Evolutionary conservation across 345 rosid species (phyloP).

Genomic region (Linum usitatissimum): DNA sequence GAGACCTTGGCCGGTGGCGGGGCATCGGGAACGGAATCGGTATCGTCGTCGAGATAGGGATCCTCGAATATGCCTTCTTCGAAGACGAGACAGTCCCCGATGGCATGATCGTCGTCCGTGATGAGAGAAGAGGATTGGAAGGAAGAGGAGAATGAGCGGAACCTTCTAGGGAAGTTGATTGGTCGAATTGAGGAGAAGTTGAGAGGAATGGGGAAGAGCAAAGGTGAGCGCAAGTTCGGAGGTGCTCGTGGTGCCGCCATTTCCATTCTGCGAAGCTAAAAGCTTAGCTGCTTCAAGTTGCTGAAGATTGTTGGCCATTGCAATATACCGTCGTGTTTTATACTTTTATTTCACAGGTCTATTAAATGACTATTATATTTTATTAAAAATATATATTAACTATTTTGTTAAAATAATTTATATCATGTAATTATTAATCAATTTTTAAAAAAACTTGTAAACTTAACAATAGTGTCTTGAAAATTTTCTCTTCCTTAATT

Average conservation of each 20-base stretch:
- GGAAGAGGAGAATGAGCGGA: conserved; percentile 32
- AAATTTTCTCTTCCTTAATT: too few species aligned
- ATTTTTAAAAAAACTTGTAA: too few species aligned
- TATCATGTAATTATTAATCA: too few species aligned
- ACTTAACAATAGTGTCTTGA: too few species aligned
- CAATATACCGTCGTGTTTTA: too few species aligned
- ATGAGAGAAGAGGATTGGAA: conserved; percentile 24
- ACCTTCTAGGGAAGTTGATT: conserved; percentile 17
- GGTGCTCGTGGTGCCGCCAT: neutral
- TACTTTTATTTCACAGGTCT: too few species aligned
- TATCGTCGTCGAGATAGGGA: conserved; percentile 34
- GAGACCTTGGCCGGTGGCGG: neutral
- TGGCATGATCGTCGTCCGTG: conserved; percentile 37
- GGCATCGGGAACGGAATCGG: neutral
- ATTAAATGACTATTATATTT: too few species aligned
- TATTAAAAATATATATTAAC: too few species aligned
- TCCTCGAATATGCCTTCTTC: conserved; percentile 86
- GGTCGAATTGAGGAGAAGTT: conserved; percentile 14
- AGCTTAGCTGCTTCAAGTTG: too few species aligned
- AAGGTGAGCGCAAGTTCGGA: conserved; percentile 15
- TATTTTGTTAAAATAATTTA: too few species aligned
- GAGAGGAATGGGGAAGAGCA: conserved; percentile 5
- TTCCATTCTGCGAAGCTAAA: too few species aligned
- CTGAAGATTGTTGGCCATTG: too few species aligned
- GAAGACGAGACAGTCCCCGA: conserved; percentile 89